A percentile compares a stretch with the other conserved stretches of the same genome.
phyloP scores from a whole-genome alignment of 768 basidiomycete genomes.

The Pleurotus eryngii region DNA sequence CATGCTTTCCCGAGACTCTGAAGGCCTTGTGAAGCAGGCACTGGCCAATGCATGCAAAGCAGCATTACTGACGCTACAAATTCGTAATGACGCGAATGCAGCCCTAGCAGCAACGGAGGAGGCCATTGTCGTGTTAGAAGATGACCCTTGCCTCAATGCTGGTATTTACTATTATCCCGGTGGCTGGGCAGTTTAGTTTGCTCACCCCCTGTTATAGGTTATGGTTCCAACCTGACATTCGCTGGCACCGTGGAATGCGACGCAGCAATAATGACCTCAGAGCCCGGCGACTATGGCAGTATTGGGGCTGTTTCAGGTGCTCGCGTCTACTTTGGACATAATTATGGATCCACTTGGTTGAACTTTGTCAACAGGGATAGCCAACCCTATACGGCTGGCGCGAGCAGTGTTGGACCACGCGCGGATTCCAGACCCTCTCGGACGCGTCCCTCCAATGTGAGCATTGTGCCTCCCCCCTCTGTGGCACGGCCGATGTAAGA shows the following conservation, averaged over 20 bases:
- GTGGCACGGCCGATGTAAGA: not conserved
- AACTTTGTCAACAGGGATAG: constrained; percentile 43
- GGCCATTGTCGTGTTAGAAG: constrained; percentile 59
- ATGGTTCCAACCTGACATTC: constrained; percentile 74
- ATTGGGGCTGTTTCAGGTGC: constrained; percentile 71
- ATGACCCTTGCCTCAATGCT: constrained; percentile 69
- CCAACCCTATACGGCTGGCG: constrained; percentile 68
- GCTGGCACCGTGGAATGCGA: constrained; percentile 82
- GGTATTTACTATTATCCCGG: constrained; percentile 32
- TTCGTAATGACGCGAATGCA: constrained; percentile 13
- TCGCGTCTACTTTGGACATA: not conserved
- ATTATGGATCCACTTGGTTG: not conserved
- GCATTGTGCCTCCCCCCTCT: constrained; percentile 18
- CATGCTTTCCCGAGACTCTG: constrained; percentile 44
- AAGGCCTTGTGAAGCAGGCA: constrained; percentile 51
- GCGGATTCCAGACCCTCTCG: constrained; percentile 42
- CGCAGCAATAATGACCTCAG: constrained; percentile 64
- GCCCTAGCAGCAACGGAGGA: constrained; percentile 47
- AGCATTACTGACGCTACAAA: constrained; percentile 26
- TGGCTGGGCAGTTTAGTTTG: not conserved
- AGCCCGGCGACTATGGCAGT: constrained; percentile 52
- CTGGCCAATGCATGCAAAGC: constrained; percentile 56
- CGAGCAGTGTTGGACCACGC: constrained; percentile 53
- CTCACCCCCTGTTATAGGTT: constrained; percentile 38
- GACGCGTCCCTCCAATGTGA: constrained; percentile 70